phyloP scores from a whole-genome alignment of 306 rosid species.

The Quercus cerris region DNA sequence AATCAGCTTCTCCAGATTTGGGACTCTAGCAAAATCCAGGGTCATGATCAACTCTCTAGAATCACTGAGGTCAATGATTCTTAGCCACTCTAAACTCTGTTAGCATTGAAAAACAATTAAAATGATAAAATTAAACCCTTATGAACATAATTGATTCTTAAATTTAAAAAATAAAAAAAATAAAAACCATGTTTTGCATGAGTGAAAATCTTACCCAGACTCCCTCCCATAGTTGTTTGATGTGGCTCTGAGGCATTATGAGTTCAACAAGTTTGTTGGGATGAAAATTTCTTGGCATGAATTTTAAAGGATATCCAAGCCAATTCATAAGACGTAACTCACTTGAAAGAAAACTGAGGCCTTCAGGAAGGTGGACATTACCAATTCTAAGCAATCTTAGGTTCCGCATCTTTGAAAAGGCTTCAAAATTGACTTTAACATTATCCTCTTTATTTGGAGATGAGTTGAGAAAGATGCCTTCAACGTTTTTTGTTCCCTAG shows the following conservation, averaged over 20 bases:
- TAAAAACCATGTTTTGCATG: too few relatives aligned
- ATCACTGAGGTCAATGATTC: not conserved
- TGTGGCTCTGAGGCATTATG: not conserved
- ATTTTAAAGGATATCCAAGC: constrained; percentile 23
- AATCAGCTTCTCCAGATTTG: not conserved
- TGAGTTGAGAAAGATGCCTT: constrained; percentile 16
- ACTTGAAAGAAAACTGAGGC: constrained; percentile 1
- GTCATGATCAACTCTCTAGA: not conserved
- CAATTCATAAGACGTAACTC: constrained; percentile 20
- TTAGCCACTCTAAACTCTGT: constrained; percentile 16
- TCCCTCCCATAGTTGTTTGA: constrained; percentile 28
- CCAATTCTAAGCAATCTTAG: constrained; percentile 16
- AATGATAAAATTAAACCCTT: not conserved
- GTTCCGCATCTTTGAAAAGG: constrained; percentile 11
- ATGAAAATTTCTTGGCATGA: constrained; percentile 13
- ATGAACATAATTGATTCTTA: too few relatives aligned
- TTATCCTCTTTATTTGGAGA: not conserved
- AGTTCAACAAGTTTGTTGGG: constrained; percentile 11
- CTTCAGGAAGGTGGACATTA: not conserved
- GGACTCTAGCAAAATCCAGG: constrained; percentile 14
- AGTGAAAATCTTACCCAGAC: too few relatives aligned
- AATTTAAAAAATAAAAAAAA: too few relatives aligned
- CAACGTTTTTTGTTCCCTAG: constrained; percentile 24
- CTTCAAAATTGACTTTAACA: not conserved
- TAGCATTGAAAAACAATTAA: too few relatives aligned